Conservation (phyloP, 495 filamentous ascomycete genomes). For the Talaromyces nanjingensis region DNA sequence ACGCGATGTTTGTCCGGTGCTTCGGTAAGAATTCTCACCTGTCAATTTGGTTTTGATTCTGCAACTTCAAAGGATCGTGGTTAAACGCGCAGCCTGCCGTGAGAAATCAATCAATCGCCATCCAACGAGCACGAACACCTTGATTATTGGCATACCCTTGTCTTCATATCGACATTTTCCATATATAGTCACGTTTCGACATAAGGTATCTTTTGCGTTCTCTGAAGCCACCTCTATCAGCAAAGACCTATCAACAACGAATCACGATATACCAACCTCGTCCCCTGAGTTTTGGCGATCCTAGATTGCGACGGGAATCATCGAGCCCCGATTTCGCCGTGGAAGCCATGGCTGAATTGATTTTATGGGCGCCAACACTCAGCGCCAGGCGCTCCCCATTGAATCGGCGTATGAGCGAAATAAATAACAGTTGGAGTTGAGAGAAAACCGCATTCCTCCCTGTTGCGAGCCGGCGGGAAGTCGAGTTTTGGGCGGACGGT, state of each 20-base stretch:
- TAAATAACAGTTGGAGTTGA: slow-evolving; percentile 23
- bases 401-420: slow-evolving; percentile 26
- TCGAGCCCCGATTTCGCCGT: slow-evolving; percentile 35
- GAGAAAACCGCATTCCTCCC: slow-evolving; percentile 40
- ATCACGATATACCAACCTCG: slow-evolving; percentile 42
- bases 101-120: neutral
- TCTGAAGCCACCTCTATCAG: slow-evolving; percentile 30
- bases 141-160: slow-evolving; percentile 43
- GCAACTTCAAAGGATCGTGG: slow-evolving; percentile 65
- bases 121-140: neutral
- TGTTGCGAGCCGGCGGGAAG: neutral
- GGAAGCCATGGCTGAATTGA: slow-evolving; percentile 36
- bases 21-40: slow-evolving; percentile 33
- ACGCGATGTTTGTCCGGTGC: neutral
- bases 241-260: neutral
- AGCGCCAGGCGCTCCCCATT: slow-evolving; percentile 38
- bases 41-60: slow-evolving; percentile 51
- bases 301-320: slow-evolving; percentile 38
- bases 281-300: slow-evolving; percentile 57
- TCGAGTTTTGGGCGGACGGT: neutral
- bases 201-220: slow-evolving; percentile 78
- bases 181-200: slow-evolving; percentile 90
- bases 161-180: slow-evolving; percentile 90
- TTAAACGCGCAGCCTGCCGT: slow-evolving; percentile 77
- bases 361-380: slow-evolving; percentile 23